Evolutionary conservation across 345 rosid species (phyloP).

Genomic region (Boechera stricta): DNA sequence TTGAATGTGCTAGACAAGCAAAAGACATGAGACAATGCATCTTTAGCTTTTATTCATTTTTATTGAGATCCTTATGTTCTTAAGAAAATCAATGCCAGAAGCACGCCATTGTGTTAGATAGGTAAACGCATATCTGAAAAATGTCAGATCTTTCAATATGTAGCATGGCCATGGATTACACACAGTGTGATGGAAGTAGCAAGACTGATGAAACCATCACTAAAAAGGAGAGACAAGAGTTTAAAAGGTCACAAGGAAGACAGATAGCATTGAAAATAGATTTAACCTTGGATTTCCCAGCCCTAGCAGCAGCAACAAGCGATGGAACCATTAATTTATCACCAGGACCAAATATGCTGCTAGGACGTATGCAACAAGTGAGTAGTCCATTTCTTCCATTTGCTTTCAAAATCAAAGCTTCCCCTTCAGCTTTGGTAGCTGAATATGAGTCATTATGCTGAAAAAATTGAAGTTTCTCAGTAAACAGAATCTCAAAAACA

Average conservation of each 20-base stretch:
- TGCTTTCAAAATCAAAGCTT: constrained; percentile 69
- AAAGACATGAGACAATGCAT: not conserved
- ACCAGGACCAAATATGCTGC: constrained; percentile 95
- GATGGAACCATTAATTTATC: constrained; percentile 88
- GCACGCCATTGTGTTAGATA: not conserved
- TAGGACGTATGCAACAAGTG: constrained; percentile 93
- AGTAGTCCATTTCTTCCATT: constrained; percentile 78
- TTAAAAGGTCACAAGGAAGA: not conserved
- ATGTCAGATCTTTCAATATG: not conserved
- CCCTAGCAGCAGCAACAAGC: constrained; percentile 77
- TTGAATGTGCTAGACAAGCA: not conserved
- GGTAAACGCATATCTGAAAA: constrained; percentile 1
- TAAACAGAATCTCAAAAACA: constrained; percentile 1
- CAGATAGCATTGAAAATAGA: constrained; percentile 12
- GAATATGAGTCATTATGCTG: constrained; percentile 91
- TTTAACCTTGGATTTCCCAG: constrained; percentile 88
- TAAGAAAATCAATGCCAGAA: not conserved
- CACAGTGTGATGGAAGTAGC: not conserved
- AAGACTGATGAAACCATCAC: constrained; percentile 6
- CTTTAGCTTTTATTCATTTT: not conserved
- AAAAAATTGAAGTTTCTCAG: constrained; percentile 35
- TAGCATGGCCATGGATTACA: not conserved
- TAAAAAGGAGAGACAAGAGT: not conserved
- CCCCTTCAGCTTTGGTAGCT: constrained; percentile 90
- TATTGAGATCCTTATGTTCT: not conserved